Evolutionary conservation across 192 early-diverging fungal genomes (phyloP).

Genomic region (Entophlyctis helioformis): DNA sequence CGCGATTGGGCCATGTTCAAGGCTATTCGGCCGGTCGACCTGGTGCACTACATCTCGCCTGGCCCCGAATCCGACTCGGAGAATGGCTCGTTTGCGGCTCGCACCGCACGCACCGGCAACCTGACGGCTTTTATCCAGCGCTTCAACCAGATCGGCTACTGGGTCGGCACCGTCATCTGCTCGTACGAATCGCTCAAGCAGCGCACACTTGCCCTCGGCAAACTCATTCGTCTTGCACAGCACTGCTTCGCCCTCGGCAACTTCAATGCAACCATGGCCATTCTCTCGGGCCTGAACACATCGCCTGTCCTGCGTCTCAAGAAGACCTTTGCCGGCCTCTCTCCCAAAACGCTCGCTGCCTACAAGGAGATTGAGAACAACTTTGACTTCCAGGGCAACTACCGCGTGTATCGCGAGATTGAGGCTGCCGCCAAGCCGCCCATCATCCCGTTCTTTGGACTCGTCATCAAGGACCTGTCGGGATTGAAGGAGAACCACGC

Average conservation of each 20-base stretch:
- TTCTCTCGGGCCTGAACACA: constrained; percentile 26
- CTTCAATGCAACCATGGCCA: constrained; percentile 29
- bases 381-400: constrained; percentile 17
- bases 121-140: constrained; percentile 17
- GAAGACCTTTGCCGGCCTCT: constrained; percentile 13
- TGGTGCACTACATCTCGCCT: constrained; percentile 19
- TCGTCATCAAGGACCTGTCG: constrained; percentile 25
- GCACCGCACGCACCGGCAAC: constrained; percentile 4
- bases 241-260: constrained; percentile 17
- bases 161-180: constrained; percentile 15
- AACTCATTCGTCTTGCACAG: constrained; percentile 9
- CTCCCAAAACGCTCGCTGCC: constrained; percentile 3
- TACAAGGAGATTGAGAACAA: constrained; percentile 15
- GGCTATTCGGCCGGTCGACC: constrained; percentile 18
- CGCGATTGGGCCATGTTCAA: constrained; percentile 17
- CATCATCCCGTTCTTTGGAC: constrained; percentile 23
- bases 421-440: constrained; percentile 15
- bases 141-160: constrained; percentile 19
- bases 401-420: constrained; percentile 19
- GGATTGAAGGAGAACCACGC: constrained; percentile 20
- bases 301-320: constrained; percentile 22
- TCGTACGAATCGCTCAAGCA: constrained; percentile 5
- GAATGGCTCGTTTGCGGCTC: neutral
- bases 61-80: too few relatives aligned
- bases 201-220: constrained; percentile 14